These are phyloP conservation scores for Leishmania tarentolae DNA, from an alignment of 208 protist genomes.

Conservation along the genomic window DNA sequence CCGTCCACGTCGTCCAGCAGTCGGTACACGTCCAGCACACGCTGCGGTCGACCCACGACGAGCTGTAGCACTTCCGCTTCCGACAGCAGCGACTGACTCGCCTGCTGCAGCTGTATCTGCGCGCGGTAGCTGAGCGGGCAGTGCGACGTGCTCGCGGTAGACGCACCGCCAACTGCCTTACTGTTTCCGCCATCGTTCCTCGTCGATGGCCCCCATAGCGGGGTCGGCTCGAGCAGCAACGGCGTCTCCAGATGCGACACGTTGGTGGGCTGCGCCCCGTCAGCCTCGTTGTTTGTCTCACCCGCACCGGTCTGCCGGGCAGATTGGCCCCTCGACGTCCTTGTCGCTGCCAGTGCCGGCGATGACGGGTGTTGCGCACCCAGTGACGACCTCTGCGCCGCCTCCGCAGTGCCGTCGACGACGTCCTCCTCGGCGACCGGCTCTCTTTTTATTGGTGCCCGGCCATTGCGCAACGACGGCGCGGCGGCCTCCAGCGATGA, in stretches of 20 bases:
- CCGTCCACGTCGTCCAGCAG: slow-evolving; percentile 62
- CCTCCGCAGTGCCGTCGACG: not conserved
- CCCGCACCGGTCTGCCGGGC: not conserved
- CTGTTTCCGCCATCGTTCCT: not conserved
- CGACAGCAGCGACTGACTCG: slow-evolving; percentile 31
- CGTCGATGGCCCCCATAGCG: slow-evolving; percentile 14
- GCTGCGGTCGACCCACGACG: slow-evolving; percentile 53
- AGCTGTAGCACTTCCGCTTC: slow-evolving; percentile 61
- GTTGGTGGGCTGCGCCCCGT: slow-evolving; percentile 5
- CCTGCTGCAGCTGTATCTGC: slow-evolving; percentile 13
- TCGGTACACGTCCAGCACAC: slow-evolving; percentile 60
- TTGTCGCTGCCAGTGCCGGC: not conserved
- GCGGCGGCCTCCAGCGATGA: not conserved
- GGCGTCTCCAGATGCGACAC: slow-evolving; percentile 5
- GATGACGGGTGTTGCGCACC: not conserved
- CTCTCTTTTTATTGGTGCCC: slow-evolving; percentile 11
- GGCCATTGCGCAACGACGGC: not conserved
- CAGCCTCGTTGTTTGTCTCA: not conserved
- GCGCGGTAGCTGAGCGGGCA: not conserved
- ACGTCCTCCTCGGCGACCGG: slow-evolving; percentile 5
- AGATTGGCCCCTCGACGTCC: not conserved
- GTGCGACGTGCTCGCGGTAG: not conserved
- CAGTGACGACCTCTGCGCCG: not conserved
- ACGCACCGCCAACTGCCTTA: not conserved
- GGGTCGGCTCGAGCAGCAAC: slow-evolving; percentile 30